Evolutionary conservation across 2,329 filamentous ascomycete genomes (phyloP).

Genomic region (Fusarium sp.): DNA sequence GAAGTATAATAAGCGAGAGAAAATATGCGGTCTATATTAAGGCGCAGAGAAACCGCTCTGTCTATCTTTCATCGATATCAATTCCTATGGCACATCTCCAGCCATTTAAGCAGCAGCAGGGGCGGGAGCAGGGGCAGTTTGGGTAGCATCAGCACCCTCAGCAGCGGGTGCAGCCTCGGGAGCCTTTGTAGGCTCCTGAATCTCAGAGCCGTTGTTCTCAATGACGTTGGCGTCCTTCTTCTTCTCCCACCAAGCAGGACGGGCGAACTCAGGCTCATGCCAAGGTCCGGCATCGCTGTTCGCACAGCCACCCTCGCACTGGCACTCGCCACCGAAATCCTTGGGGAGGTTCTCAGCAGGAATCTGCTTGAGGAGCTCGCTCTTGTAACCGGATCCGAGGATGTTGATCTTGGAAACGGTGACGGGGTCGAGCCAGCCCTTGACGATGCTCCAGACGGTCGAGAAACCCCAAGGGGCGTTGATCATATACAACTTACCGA

Average conservation of each 20-base stretch:
- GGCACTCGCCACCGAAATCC: constrained; percentile 84
- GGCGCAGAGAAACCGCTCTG: constrained; percentile 28
- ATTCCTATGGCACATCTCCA: constrained; percentile 10
- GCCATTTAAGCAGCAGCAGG: constrained; percentile 50
- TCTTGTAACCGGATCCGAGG: constrained; percentile 82
- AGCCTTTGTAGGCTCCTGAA: constrained; percentile 49
- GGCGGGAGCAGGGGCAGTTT: constrained; percentile 45
- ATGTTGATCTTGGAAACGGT: constrained; percentile 97
- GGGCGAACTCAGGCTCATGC: constrained; percentile 76
- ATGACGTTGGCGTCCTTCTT: constrained; percentile 54
- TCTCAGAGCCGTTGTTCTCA: constrained; percentile 55
- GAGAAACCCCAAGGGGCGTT: constrained; percentile 98
- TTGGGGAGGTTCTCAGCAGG: constrained; percentile 90
- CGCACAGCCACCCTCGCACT: constrained; percentile 84
- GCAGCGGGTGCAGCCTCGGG: constrained; percentile 49
- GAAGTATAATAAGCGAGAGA: constrained; percentile 37
- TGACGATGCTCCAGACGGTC: constrained; percentile 84
- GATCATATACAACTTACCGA: constrained; percentile 97
- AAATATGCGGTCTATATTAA: constrained; percentile 39
- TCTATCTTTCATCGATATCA: constrained; percentile 30
- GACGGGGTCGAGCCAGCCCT: constrained; percentile 95
- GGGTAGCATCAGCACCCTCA: constrained; percentile 50
- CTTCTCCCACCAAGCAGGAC: constrained; percentile 72
- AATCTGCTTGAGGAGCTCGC: constrained; percentile 85
- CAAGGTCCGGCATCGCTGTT: constrained; percentile 93